A percentile compares a stretch with the other conserved stretches of the same genome.
Evolutionary conservation across 1,284 basidiomycete species (phyloP).

Genomic region (Apiotrichum veenhuisii): DNA sequence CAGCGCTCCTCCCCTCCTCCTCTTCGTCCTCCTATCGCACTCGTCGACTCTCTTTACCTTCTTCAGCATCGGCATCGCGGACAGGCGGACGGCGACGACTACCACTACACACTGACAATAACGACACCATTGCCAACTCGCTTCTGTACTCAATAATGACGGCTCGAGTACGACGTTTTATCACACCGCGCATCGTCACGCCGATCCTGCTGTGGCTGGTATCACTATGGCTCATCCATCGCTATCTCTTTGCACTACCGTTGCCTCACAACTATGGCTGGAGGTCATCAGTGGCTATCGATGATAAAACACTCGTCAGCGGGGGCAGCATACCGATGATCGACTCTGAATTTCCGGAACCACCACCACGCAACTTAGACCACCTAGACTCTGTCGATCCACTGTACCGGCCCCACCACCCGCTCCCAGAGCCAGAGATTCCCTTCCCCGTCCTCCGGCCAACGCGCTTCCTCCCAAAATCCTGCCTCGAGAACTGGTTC

Average conservation of each 20-base stretch:
- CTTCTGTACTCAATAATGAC: background rate
- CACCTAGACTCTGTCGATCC: slow-evolving; percentile 31
- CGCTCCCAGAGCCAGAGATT: slow-evolving; percentile 25
- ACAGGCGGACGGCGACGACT: too few relatives aligned
- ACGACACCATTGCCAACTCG: too few relatives aligned
- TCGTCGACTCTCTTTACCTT: background rate
- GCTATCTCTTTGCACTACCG: slow-evolving; percentile 25
- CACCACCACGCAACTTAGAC: slow-evolving; percentile 29
- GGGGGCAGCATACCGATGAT: background rate
- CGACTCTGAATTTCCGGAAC: slow-evolving; percentile 20
- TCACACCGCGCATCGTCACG: slow-evolving; percentile 21
- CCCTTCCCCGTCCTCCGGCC: slow-evolving; percentile 41
- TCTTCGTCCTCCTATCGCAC: background rate
- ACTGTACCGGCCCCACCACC: slow-evolving; percentile 31
- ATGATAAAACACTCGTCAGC: background rate
- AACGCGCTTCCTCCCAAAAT: slow-evolving; percentile 33
- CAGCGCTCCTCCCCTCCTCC: background rate
- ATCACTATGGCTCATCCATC: slow-evolving; percentile 27
- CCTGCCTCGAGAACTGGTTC: slow-evolving; percentile 45
- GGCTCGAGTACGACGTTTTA: slow-evolving; percentile 1
- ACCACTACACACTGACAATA: too few relatives aligned
- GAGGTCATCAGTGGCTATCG: background rate
- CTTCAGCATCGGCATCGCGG: background rate
- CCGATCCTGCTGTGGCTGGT: slow-evolving; percentile 26
- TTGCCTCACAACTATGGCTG: slow-evolving; percentile 5